phyloP scores from a whole-genome alignment of 495 filamentous ascomycete species.

The Sabuloglossum arenarium region DNA sequence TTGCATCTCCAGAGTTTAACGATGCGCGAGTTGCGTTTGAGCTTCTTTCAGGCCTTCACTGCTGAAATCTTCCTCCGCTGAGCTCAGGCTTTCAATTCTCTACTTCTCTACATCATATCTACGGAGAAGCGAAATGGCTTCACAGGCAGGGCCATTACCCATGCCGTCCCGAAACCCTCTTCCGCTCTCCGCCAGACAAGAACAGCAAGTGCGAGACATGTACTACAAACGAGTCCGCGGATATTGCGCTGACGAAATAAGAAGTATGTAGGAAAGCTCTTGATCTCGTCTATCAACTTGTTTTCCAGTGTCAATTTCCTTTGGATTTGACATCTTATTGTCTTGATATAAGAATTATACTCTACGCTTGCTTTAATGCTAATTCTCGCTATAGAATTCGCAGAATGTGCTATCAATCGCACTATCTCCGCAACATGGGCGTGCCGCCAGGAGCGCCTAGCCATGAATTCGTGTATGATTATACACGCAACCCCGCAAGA shows the following conservation, averaged over 20 bases:
- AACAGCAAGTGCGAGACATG: constrained; percentile 72
- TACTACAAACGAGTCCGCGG: constrained; percentile 72
- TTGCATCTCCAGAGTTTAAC: no score
- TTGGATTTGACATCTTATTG: no score
- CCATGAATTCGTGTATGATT: constrained; percentile 92
- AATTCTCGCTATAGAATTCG: constrained; percentile 41
- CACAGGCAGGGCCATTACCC: constrained; percentile 8
- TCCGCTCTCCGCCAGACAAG: constrained; percentile 80
- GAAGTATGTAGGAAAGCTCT: constrained; percentile 32
- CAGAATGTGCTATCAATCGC: constrained; percentile 65
- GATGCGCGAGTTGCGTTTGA: no score
- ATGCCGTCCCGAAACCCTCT: constrained; percentile 59
- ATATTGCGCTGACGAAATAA: constrained; percentile 67
- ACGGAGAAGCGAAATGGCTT: not conserved
- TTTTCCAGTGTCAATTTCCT: not conserved
- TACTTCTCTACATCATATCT: not conserved
- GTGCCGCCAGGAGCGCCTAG: constrained; percentile 53
- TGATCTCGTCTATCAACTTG: not conserved
- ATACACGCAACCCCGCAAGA: constrained; percentile 62
- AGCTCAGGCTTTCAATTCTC: not conserved
- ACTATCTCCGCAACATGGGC: constrained; percentile 71
- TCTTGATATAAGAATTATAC: not conserved
- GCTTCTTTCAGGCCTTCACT: not conserved
- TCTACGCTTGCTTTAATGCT: not conserved
- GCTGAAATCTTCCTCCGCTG: not conserved